phyloP scores from a whole-genome alignment of 2,329 filamentous ascomycete genomes.

The Teratosphaeria epicoccoides region DNA sequence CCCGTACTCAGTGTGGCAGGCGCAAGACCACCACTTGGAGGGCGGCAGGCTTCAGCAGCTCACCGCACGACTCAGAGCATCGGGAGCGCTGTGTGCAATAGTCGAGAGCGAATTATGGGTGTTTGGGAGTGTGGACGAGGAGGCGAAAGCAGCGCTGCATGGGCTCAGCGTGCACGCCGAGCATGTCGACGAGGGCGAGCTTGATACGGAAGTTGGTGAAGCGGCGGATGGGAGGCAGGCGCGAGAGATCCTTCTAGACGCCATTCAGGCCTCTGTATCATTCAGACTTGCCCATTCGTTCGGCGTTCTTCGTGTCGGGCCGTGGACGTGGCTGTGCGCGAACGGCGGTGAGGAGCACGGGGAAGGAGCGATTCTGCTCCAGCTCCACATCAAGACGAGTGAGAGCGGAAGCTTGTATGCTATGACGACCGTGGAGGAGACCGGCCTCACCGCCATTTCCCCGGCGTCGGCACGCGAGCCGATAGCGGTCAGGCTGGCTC shows the following conservation, averaged over 20 bases:
- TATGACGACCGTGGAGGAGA: neutral
- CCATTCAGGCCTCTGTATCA: slow-evolving; percentile 10
- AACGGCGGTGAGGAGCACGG: neutral
- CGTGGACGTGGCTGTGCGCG: slow-evolving; percentile 7
- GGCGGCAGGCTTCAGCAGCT: neutral
- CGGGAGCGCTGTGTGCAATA: slow-evolving; percentile 3
- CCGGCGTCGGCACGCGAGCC: neutral
- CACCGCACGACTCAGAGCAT: slow-evolving; percentile 1
- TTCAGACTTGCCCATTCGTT: slow-evolving; percentile 2
- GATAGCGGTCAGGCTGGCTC: slow-evolving; percentile 1
- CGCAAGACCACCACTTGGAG: neutral
- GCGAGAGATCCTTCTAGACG: slow-evolving; percentile 6
- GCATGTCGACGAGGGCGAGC: slow-evolving; percentile 1
- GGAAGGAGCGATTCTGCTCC: neutral
- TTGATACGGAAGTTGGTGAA: neutral
- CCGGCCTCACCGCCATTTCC: neutral
- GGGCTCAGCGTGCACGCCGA: neutral
- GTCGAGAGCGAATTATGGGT: slow-evolving; percentile 4
- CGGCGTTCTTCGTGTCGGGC: slow-evolving; percentile 2
- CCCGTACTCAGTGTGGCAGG: neutral
- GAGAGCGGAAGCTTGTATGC: slow-evolving; percentile 6
- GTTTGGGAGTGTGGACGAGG: slow-evolving; percentile 1
- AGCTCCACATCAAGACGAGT: slow-evolving; percentile 4
- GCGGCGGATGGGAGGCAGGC: neutral
- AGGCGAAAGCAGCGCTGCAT: neutral